Conservation (phyloP, 306 rosid genomes). For the Rosa persica region DNA sequence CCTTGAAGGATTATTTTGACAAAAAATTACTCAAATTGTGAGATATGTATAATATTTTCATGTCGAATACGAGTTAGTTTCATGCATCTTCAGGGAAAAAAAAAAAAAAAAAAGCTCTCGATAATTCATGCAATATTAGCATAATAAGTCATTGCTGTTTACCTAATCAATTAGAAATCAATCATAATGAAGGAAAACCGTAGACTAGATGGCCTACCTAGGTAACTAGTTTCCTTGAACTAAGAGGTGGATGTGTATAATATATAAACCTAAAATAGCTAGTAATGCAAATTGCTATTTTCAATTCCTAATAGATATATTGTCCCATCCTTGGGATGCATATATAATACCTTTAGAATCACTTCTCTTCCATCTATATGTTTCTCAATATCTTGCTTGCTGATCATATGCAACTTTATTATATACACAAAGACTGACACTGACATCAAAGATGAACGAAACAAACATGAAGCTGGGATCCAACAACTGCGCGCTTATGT, state of each 20-base stretch:
- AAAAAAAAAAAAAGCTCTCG: not conserved
- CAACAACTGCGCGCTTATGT: constrained; percentile 30
- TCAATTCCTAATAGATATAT: not conserved
- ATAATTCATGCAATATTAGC: not conserved
- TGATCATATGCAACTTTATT: not conserved
- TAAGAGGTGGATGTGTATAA: not conserved
- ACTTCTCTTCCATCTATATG: not conserved
- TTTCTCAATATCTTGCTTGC: not conserved
- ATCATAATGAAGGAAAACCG: not conserved
- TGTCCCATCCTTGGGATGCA: not conserved
- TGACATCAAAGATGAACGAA: not conserved
- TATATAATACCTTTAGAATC: not conserved
- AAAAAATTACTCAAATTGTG: too few relatives aligned
- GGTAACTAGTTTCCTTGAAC: not conserved
- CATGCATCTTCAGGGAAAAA: not conserved
- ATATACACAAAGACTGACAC: constrained; percentile 30
- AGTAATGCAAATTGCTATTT: not conserved
- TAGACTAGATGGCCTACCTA: not conserved
- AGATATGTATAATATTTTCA: too few relatives aligned
- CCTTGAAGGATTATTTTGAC: too few relatives aligned
- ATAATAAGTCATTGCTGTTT: not conserved
- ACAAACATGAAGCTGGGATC: constrained; percentile 35
- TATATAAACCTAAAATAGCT: not conserved
- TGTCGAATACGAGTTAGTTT: not conserved
- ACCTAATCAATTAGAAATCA: not conserved